These are phyloP conservation scores for Colletotrichum sp. DNA, from an alignment of 2,329 filamentous ascomycete species.

Conservation along the genomic window DNA sequence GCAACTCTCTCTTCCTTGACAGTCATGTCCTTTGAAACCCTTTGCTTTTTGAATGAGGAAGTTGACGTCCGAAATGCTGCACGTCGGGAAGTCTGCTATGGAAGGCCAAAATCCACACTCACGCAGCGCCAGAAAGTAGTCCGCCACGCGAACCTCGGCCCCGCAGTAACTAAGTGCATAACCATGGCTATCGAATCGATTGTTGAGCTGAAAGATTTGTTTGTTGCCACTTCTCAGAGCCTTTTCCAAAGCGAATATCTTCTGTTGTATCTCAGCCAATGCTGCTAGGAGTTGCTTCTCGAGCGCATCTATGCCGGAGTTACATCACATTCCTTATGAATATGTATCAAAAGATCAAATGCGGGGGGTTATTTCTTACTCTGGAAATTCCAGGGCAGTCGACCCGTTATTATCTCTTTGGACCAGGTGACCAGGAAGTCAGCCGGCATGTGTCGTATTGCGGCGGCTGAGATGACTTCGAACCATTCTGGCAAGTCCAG, in stretches of 20 bases:
- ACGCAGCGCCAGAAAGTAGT: not conserved
- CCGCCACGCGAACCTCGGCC: not conserved
- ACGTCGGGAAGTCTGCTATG: not conserved
- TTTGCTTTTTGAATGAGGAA: not conserved
- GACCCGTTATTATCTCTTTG: not conserved
- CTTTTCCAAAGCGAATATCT: no score
- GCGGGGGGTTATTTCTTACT: not conserved
- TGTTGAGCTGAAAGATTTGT: no score
- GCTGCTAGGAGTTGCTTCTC: no score
- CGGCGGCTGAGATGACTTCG: not conserved
- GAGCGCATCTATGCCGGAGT: no score
- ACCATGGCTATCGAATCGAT: no score
- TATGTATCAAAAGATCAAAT: no score
- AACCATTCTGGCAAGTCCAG: not conserved
- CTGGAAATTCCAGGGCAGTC: not conserved
- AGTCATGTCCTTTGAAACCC: not conserved
- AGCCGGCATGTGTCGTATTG: not conserved
- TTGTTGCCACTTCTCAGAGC: no score
- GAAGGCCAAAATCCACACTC: not conserved
- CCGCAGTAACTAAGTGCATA: no score
- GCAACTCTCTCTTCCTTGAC: rapidly evolving
- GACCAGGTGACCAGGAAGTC: not conserved
- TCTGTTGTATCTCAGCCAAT: no score
- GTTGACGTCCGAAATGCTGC: not conserved
- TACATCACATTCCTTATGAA: not conserved